Percentiles rank a stretch among this genome's conserved stretches.
These are phyloP conservation scores for Beta macrorhiza DNA, from an alignment of 179 eudicot genomes.

Conservation along the genomic window DNA sequence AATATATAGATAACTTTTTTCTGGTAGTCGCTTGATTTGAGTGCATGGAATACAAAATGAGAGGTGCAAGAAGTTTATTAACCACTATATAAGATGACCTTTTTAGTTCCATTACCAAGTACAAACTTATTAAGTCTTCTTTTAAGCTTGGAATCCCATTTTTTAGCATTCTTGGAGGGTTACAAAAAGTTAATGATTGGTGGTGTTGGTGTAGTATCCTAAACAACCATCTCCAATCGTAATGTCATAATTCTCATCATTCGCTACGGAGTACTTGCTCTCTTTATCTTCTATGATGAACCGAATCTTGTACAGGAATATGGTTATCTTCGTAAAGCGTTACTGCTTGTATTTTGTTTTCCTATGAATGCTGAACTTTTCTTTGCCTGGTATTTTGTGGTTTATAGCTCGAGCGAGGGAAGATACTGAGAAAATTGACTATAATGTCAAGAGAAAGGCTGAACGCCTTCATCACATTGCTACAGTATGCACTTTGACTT, in stretches of 20 bases:
- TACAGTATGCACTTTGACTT: conserved; percentile 45
- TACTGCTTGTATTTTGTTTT: background rate
- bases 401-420: conserved; percentile 91
- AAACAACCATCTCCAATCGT: background rate
- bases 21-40: background rate
- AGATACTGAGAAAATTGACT: conserved; percentile 83
- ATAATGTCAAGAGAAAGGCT: conserved; percentile 76
- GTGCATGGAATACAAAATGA: background rate
- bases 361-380: background rate
- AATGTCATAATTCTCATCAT: background rate
- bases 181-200: background rate
- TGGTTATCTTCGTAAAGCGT: background rate
- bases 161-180: background rate
- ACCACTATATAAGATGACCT: background rate
- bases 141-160: background rate
- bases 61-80: background rate
- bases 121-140: no score
- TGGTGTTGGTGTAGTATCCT: background rate
- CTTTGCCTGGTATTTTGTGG: conserved; percentile 26
- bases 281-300: background rate
- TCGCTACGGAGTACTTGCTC: background rate
- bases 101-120: no score
- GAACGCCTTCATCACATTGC: conserved; percentile 80
- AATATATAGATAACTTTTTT: background rate
- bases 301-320: background rate